Conservation (phyloP, 2,329 filamentous ascomycete species). For the Chaetomium strumarium region DNA sequence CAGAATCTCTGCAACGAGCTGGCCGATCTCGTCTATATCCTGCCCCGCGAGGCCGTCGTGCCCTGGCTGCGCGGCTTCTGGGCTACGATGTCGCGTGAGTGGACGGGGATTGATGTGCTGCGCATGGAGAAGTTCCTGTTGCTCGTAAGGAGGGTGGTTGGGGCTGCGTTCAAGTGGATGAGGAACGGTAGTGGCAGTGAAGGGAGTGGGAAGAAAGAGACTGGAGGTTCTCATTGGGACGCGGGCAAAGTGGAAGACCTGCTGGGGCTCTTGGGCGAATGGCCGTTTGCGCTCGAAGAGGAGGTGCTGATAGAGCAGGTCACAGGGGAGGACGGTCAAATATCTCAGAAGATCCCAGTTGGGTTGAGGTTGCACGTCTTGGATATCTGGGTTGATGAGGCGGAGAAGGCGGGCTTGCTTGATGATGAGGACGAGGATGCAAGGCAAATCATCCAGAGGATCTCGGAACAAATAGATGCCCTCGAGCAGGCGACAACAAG, state of each 20-base stretch:
- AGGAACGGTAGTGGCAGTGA: constrained; percentile 16
- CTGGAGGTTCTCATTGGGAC: constrained; percentile 20
- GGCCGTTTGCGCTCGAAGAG: constrained; percentile 35
- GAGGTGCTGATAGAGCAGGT: constrained; percentile 28
- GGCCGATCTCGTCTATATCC: constrained; percentile 58
- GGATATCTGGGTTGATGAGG: constrained; percentile 88
- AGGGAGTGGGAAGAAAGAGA: constrained; percentile 27
- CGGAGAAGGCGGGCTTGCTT: constrained; percentile 62
- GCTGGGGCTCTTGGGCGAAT: constrained; percentile 41
- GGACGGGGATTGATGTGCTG: constrained; percentile 64
- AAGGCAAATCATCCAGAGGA: constrained; percentile 42
- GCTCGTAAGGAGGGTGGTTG: constrained; percentile 72
- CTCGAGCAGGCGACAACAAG: constrained; percentile 54
- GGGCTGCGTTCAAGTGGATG: constrained; percentile 57
- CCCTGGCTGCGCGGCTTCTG: constrained; percentile 61
- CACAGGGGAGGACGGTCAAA: constrained; percentile 30
- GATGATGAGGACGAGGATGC: constrained; percentile 34
- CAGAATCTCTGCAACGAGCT: constrained; percentile 76
- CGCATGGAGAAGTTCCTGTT: constrained; percentile 91
- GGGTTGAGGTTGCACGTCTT: constrained; percentile 81
- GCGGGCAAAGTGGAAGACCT: constrained; percentile 26
- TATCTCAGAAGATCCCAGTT: constrained; percentile 55
- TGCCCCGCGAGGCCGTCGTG: constrained; percentile 42
- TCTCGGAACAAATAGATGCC: constrained; percentile 51
- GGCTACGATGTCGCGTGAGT: constrained; percentile 63